A percentile compares a stretch with the other conserved stretches of the same genome.
Evolutionary conservation across 805 yeast species (phyloP).

Genomic region (Teunomyces atbi): DNA sequence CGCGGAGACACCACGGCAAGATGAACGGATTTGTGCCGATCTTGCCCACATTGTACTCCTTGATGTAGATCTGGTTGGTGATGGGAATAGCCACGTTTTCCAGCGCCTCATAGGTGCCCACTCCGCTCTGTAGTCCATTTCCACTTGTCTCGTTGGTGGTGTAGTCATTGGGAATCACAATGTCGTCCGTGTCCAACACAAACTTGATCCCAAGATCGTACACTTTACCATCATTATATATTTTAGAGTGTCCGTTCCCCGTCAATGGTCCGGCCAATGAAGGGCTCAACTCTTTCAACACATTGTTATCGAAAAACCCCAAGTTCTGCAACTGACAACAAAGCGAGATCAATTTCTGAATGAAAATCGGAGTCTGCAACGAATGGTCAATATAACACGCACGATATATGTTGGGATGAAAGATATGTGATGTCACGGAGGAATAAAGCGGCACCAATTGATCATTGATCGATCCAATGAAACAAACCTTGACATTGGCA

Average conservation of each 20-base stretch:
- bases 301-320: constrained; percentile 83
- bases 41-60: constrained; percentile 59
- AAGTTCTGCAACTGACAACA: constrained; percentile 72
- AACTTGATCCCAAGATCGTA: constrained; percentile 77
- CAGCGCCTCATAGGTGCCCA: constrained; percentile 16
- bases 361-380: constrained; percentile 75
- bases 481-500: constrained; percentile 72
- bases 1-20: constrained; percentile 91
- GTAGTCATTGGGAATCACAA: constrained; percentile 32
- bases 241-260: constrained; percentile 91
- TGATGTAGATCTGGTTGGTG: constrained; percentile 36
- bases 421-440: constrained; percentile 73
- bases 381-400: constrained; percentile 87
- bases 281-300: constrained; percentile 77
- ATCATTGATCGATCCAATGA: constrained; percentile 89
- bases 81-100: constrained; percentile 22
- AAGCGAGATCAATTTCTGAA: constrained; percentile 67
- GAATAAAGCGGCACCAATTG: constrained; percentile 93
- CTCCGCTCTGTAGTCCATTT: constrained; percentile 11
- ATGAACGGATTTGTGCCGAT: constrained; percentile 78
- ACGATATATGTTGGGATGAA: constrained; percentile 86
- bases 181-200: constrained; percentile 69
- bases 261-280: constrained; percentile 82
- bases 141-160: neutral
- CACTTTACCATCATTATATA: constrained; percentile 82